phyloP scores from a whole-genome alignment of 2,329 filamentous ascomycete genomes.

The Chrysosporium keratinophilum region DNA sequence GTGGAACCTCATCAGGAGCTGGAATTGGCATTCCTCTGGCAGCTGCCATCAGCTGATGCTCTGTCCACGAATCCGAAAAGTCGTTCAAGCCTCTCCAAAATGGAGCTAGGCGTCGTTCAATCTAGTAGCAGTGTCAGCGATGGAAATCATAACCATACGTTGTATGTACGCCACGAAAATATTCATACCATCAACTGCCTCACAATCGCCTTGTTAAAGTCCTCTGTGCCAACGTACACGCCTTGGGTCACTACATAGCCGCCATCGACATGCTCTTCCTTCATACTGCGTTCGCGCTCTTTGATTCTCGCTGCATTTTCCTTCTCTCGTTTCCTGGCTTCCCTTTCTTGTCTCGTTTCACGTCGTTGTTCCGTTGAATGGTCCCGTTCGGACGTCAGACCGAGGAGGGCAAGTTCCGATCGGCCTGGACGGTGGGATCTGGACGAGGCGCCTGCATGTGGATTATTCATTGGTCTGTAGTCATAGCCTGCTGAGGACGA shows the following conservation, averaged over 20 bases:
- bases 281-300: constrained; percentile 82
- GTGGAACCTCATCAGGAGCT: constrained; percentile 68
- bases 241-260: constrained; percentile 91
- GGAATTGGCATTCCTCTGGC: constrained; percentile 77
- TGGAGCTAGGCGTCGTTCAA: constrained; percentile 82
- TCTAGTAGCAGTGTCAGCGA: constrained; percentile 45
- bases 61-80: constrained; percentile 78
- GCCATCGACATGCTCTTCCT: constrained; percentile 85
- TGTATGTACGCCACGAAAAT: not conserved
- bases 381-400: constrained; percentile 44
- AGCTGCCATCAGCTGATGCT: constrained; percentile 87
- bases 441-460: constrained; percentile 15
- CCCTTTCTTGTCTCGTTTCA: constrained; percentile 84
- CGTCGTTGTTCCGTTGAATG: constrained; percentile 51
- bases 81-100: constrained; percentile 94
- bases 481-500: constrained; percentile 9
- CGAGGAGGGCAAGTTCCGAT: constrained; percentile 50
- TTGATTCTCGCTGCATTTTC: constrained; percentile 65
- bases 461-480: not conserved
- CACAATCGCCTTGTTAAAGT: constrained; percentile 82
- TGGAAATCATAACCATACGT: not conserved
- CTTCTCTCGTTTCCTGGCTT: constrained; percentile 72
- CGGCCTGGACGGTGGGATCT: constrained; percentile 40
- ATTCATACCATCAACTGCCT: constrained; percentile 72
- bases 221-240: constrained; percentile 82